phyloP scores from a whole-genome alignment of 352 stramenopile genomes.

The Globisporangium rhizosaccharum region DNA sequence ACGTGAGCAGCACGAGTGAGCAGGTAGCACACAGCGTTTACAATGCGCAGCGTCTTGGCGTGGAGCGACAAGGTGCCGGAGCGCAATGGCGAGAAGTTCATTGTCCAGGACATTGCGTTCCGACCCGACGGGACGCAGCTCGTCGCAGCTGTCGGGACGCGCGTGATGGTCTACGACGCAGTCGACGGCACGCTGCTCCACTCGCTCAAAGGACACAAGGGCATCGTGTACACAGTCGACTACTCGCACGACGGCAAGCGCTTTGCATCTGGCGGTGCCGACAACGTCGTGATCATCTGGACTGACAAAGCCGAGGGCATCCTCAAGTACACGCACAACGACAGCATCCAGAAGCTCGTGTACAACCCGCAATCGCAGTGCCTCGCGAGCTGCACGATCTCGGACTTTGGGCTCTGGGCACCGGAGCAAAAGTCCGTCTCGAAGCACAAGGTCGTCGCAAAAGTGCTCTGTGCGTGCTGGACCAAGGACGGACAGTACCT shows the following conservation, averaged over 20 bases:
- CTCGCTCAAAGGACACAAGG: constrained; percentile 89
- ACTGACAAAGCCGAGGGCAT: constrained; percentile 91
- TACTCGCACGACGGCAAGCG: constrained; percentile 89
- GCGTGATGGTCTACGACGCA: constrained; percentile 92
- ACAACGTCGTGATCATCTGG: constrained; percentile 97
- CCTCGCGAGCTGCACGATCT: constrained; percentile 90
- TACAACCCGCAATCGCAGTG: constrained; percentile 92
- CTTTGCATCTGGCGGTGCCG: constrained; percentile 89
- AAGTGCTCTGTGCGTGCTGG: constrained; percentile 91
- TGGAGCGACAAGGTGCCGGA: constrained; percentile 88
- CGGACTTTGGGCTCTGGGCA: constrained; percentile 93
- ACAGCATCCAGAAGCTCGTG: constrained; percentile 88
- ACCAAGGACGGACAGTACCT: constrained; percentile 89
- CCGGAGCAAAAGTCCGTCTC: constrained; percentile 91
- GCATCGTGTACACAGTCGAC: constrained; percentile 90
- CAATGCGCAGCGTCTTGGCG: constrained; percentile 71
- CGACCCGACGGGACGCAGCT: constrained; percentile 86
- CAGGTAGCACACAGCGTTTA: background rate
- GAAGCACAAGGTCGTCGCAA: constrained; percentile 93
- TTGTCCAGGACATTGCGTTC: constrained; percentile 89
- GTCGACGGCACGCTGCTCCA: constrained; percentile 87
- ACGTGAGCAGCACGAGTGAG: background rate
- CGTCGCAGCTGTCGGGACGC: constrained; percentile 87
- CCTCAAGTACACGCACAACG: constrained; percentile 96
- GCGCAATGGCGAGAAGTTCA: constrained; percentile 80